Conservation (phyloP, 257 asterid species). For the Hygrophila difformis region DNA sequence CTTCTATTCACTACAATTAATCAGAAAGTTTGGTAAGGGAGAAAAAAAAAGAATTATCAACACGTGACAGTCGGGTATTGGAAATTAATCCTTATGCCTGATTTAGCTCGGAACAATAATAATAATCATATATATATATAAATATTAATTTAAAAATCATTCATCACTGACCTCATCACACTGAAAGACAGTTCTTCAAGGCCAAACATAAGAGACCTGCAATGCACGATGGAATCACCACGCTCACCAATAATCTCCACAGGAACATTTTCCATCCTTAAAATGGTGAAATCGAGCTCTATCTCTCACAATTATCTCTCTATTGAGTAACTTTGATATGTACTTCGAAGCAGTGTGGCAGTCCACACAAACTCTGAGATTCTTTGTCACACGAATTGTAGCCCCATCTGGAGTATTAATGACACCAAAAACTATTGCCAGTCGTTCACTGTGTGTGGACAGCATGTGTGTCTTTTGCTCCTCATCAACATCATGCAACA, state of each 20-base stretch:
- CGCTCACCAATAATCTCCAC: slow-evolving; percentile 71
- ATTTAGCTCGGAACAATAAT: no score
- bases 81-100: no score
- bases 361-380: slow-evolving; percentile 59
- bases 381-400: slow-evolving; percentile 49
- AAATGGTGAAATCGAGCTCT: slow-evolving; percentile 49
- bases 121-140: no score
- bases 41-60: no score
- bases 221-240: no score
- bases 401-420: slow-evolving; percentile 49
- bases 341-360: slow-evolving; percentile 55
- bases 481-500: slow-evolving; percentile 57
- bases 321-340: slow-evolving; percentile 40
- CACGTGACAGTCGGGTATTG: no score
- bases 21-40: no score
- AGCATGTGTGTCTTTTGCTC: slow-evolving; percentile 40
- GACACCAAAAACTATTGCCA: slow-evolving; percentile 52
- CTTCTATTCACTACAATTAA: no score
- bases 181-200: no score
- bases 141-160: no score
- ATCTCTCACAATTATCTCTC: slow-evolving; percentile 59
- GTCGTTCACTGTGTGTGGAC: slow-evolving; percentile 45
- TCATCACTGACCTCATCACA: no score
- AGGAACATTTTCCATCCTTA: slow-evolving; percentile 50
- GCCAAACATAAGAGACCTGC: no score